Evolutionary conservation across 1,139 yeast species (phyloP), one percentile per base, ranked within the genome.

Genomic region (Meyerozyma smithsonii): DNA sequence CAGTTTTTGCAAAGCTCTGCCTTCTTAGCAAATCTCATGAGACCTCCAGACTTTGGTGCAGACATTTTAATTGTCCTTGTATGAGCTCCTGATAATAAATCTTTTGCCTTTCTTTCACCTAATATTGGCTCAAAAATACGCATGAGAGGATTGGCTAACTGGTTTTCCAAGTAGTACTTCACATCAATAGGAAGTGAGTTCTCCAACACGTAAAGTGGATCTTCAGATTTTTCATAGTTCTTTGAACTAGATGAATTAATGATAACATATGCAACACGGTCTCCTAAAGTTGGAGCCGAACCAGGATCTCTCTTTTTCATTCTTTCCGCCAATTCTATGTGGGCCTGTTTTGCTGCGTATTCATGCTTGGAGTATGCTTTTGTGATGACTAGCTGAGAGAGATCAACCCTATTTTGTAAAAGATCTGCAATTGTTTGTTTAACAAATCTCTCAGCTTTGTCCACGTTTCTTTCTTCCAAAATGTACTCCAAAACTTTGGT

Each of bases 281-380:
- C 99, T 41, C 99, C 99, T 40, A 92, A 74, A 5, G 90, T 81
- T 3, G 98, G 98, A 0, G 98, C 98, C 5, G 95, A 84, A 21
- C 99, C 96, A 0, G 96, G 92, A 56, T 94, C 98, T 69, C 99
- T 84, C 59, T 89, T 89, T 41, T 81, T 77, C 97, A 94, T 94
- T 52, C 97, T 74, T 54, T 90, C 96, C 0, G 98, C 97, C 39
- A 94, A 72, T 52, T 90, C 97, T 21, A 92, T 95, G 59, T 94
- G 99, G 0, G 98, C 97, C 60, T 94, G 98, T 47, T 92, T 94
- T 24, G 92, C 95, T 3, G 96, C 85, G 59, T 94, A 94, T 52
- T 92, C 97, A 37, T 86, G 84, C 46, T 86, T 75, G 8, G 97
- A 84, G 39, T 92, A 73, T 4, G 95, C 95, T 56, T 94, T 94